Evolutionary conservation across 202 grass and related monocot genomes (phyloP), one percentile per base, ranked within the genome.

Genomic region (Zoysia matrella): DNA sequence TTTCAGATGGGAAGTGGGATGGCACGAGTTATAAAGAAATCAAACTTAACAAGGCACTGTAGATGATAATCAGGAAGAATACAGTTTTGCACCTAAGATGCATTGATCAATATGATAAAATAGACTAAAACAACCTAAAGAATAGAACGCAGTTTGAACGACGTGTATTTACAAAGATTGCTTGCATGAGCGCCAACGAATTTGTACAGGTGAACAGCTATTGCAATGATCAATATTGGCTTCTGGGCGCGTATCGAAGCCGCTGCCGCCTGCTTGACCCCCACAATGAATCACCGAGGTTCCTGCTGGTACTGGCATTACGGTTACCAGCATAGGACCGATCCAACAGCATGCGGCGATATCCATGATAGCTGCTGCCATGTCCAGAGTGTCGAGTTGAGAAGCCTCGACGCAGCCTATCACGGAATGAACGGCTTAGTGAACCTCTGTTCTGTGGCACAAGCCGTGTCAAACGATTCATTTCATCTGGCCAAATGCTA

Each of bases 91-190:
- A 62, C 8, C 11, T 76, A 8, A 18, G 15, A 66, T 62, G 22
- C 22, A 30, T 30, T 30, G 22, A 30, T 30, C 22, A 30, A 30
- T 30, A 30, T 30, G 22, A 30, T 30, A 30, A 30, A 30, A 30
- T 30, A 30, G 22, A 30, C 22, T 30, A 30, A 30, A 30, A 30
- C 22, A 30, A 30, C 22, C 22, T 30, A 30, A 30, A 30, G 22
- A 30, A 30, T 30, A 30, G 22, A 30, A 30, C 22, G 22, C 22
- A 30, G 22, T 30, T 30, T 30, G 22, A 30, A 30, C 22, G 22
- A 82, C 14, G 56, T 22, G 16, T 82, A 74, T 77, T 72, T 77
- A 89, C 77, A 89, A 82, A 22, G 87, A 77, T 85, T 61, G 41
- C 52, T 68, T 61, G 78, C 10, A 53, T 58, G 51, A 47, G 48